These are phyloP conservation scores for Beta lomatogona DNA, from an alignment of 179 eudicot genomes.

Conservation along the genomic window DNA sequence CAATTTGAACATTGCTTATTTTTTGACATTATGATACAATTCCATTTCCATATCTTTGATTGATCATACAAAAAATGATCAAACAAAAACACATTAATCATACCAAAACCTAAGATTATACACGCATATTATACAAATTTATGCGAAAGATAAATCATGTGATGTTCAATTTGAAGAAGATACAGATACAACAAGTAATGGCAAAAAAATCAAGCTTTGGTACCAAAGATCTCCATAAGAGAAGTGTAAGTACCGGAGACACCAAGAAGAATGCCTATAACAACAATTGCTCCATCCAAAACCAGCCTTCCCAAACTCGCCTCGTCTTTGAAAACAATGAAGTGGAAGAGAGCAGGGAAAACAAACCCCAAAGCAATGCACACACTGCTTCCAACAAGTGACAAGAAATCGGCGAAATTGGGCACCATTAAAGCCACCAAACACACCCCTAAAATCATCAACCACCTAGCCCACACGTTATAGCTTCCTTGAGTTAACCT, in stretches of 20 bases:
- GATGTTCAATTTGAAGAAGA: constrained; percentile 8
- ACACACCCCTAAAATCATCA: constrained; percentile 56
- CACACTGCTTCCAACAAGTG: constrained; percentile 94
- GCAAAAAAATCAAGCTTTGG: constrained; percentile 28
- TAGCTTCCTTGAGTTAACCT: constrained; percentile 60
- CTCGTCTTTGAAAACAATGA: constrained; percentile 64
- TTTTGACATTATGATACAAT: constrained; percentile 4
- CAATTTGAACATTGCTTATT: background rate
- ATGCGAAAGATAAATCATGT: background rate
- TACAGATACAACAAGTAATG: background rate
- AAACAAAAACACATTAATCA: constrained; percentile 10
- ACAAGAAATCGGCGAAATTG: constrained; percentile 91
- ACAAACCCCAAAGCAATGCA: constrained; percentile 84
- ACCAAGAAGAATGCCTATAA: constrained; percentile 62
- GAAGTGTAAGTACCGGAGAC: constrained; percentile 82
- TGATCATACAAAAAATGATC: constrained; percentile 16
- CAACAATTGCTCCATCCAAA: constrained; percentile 54
- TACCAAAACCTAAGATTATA: constrained; percentile 9
- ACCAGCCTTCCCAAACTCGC: constrained; percentile 41
- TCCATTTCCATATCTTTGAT: background rate
- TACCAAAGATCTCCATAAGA: constrained; percentile 51
- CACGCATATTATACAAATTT: constrained; percentile 20
- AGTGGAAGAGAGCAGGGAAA: constrained; percentile 84
- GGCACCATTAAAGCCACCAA: constrained; percentile 80
- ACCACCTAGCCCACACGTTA: constrained; percentile 82